These are phyloP conservation scores for Phanerochaete sordida DNA, from an alignment of 768 basidiomycete species.

Conservation along the genomic window DNA sequence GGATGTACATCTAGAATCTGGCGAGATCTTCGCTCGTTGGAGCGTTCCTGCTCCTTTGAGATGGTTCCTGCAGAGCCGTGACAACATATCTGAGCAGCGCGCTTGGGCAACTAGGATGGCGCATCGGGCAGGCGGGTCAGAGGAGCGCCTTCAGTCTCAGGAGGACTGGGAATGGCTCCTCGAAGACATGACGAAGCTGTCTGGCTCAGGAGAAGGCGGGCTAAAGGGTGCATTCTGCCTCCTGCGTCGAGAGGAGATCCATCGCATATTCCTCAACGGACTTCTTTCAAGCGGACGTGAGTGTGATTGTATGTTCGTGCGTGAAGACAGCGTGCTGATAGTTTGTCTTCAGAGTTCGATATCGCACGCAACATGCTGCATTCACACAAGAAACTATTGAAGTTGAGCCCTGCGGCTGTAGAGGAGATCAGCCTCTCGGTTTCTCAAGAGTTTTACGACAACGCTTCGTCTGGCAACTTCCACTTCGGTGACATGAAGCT, in stretches of 20 bases:
- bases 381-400: conserved; percentile 29
- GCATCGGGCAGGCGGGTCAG: conserved; percentile 54
- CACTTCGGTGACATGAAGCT: conserved; percentile 94
- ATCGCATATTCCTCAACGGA: conserved; percentile 82
- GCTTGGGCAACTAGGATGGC: conserved; percentile 88
- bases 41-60: conserved; percentile 73
- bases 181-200: conserved; percentile 87
- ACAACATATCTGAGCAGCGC: conserved; percentile 65
- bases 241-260: conserved; percentile 65
- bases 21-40: conserved; percentile 90
- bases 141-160: conserved; percentile 50
- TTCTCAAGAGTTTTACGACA: conserved; percentile 92
- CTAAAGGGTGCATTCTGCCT: conserved; percentile 79
- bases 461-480: conserved; percentile 88
- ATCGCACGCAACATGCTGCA: conserved; percentile 64
- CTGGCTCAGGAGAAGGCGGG: conserved; percentile 56
- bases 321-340: neutral
- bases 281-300: conserved; percentile 83
- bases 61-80: conserved; percentile 86
- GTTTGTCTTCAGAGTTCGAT: conserved; percentile 47
- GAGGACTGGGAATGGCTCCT: conserved; percentile 87
- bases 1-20: conserved; percentile 91
- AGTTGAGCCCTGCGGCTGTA: conserved; percentile 42
- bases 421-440: conserved; percentile 80
- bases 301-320: conserved; percentile 35